Conservation (phyloP, 257 asterid species). For the Rubia yunnanensis region DNA sequence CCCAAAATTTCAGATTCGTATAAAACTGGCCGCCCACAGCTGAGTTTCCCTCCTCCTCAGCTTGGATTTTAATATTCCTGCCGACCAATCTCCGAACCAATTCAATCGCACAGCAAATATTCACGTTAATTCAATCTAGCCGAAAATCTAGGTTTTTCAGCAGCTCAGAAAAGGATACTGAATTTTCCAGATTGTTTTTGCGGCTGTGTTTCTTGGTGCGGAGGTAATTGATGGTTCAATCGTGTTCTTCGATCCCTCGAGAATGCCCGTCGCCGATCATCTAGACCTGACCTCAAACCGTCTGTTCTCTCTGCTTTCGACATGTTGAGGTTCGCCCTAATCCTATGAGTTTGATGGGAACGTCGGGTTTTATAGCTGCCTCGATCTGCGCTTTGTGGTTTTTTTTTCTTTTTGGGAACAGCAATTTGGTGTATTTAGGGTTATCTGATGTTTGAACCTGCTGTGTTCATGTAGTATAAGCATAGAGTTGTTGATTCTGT, state of each 20-base stretch:
- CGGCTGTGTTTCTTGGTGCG: not conserved
- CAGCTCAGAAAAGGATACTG: not conserved
- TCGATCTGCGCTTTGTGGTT: not conserved
- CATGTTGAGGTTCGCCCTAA: constrained; percentile 13
- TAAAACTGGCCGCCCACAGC: constrained; percentile 6
- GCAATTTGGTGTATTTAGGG: not conserved
- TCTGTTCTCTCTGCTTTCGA: constrained; percentile 1
- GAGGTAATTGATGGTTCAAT: constrained; percentile 8
- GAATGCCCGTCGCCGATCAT: constrained; percentile 18
- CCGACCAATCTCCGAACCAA: not conserved
- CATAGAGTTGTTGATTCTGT: not conserved
- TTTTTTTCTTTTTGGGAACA: not conserved
- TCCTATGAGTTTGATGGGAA: not conserved
- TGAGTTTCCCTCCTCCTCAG: not conserved
- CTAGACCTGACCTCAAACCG: not conserved
- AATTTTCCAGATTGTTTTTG: not conserved
- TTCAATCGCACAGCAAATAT: not conserved
- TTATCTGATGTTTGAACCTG: not conserved
- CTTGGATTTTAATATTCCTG: not conserved
- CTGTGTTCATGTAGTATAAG: not conserved
- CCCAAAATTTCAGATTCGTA: not conserved
- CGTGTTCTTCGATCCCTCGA: constrained; percentile 1
- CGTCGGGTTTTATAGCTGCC: not conserved
- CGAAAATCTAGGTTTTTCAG: not conserved
- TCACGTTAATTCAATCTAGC: not conserved